Evolutionary conservation across 441 rosid genomes (phyloP).

Genomic region (Adansonia gregorii): DNA sequence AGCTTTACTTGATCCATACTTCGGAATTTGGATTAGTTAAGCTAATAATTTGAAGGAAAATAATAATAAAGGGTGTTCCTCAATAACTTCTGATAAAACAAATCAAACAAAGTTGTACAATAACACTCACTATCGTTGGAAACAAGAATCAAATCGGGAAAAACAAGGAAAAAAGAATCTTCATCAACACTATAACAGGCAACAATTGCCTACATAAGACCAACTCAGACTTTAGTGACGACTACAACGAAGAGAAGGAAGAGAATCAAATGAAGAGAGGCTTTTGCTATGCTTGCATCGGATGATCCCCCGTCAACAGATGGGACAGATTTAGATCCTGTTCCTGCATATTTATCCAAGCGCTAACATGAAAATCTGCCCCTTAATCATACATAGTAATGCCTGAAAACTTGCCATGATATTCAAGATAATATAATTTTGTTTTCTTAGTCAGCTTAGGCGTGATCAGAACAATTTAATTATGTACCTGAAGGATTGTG

Average conservation of each 20-base stretch:
- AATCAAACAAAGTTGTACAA: slow-evolving; percentile 30
- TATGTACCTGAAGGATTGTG: slow-evolving; percentile 36
- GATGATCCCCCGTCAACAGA: slow-evolving; percentile 40
- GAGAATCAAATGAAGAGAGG: slow-evolving; percentile 28
- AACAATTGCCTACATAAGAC: background rate
- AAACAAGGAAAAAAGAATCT: slow-evolving; percentile 28
- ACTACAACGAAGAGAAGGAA: slow-evolving; percentile 30
- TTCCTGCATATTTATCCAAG: slow-evolving; percentile 29
- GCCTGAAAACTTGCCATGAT: background rate
- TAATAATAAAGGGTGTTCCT: background rate
- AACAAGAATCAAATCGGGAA: background rate
- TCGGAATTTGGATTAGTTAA: background rate
- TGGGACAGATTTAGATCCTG: slow-evolving; percentile 51
- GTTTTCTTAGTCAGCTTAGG: background rate
- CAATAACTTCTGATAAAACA: slow-evolving; percentile 10
- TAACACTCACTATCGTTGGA: background rate
- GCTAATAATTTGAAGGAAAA: background rate
- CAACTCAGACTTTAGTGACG: slow-evolving; percentile 34
- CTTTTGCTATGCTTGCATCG: slow-evolving; percentile 37
- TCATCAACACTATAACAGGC: background rate
- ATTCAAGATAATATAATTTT: background rate
- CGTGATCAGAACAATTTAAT: background rate
- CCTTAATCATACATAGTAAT: slow-evolving; percentile 1
- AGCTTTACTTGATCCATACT: background rate
- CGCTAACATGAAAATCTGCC: background rate